These are phyloP conservation scores for Zoysia pacifica DNA, from an alignment of 176 grass and related monocot species.

Conservation along the genomic window DNA sequence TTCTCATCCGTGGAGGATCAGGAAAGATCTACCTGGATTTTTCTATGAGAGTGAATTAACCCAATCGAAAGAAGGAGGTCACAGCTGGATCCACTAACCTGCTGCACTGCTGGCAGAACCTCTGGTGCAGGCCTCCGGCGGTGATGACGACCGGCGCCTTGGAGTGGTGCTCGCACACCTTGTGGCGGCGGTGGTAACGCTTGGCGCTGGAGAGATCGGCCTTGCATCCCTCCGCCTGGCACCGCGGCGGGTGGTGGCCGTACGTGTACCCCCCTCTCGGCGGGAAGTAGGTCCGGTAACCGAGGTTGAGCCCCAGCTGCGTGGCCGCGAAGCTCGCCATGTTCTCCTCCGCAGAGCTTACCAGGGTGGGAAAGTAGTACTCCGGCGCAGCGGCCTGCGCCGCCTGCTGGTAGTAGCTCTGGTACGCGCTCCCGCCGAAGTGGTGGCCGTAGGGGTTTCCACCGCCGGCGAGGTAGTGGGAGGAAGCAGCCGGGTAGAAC, in stretches of 20 bases:
- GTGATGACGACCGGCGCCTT: slow-evolving; percentile 70
- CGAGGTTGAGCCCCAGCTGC: slow-evolving; percentile 65
- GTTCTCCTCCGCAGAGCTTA: slow-evolving; percentile 64
- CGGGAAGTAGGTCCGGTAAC: slow-evolving; percentile 69
- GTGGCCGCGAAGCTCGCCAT: slow-evolving; percentile 63
- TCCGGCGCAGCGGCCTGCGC: slow-evolving; percentile 31
- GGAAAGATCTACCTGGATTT: slow-evolving; percentile 21
- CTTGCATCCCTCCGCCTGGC: slow-evolving; percentile 78
- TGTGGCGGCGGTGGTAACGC: slow-evolving; percentile 78
- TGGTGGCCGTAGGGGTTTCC: slow-evolving; percentile 21
- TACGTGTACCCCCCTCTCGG: slow-evolving; percentile 52
- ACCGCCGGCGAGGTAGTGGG: slow-evolving; percentile 47
- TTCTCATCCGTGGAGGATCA: neutral
- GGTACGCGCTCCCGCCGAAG: slow-evolving; percentile 18
- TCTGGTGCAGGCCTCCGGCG: slow-evolving; percentile 64
- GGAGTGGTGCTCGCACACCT: slow-evolving; percentile 84
- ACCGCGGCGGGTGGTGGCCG: slow-evolving; percentile 66
- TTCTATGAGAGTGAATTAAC: neutral
- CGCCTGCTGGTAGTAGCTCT: slow-evolving; percentile 44
- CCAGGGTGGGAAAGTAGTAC: slow-evolving; percentile 56
- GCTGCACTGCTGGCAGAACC: slow-evolving; percentile 92
- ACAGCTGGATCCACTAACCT: slow-evolving; percentile 43
- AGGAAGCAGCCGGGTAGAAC: slow-evolving; percentile 42
- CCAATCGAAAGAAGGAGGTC: neutral
- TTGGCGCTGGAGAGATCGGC: slow-evolving; percentile 71